phyloP scores from a whole-genome alignment of 805 yeast genomes.

The Cyberlindnera xishuangbannaensis region DNA sequence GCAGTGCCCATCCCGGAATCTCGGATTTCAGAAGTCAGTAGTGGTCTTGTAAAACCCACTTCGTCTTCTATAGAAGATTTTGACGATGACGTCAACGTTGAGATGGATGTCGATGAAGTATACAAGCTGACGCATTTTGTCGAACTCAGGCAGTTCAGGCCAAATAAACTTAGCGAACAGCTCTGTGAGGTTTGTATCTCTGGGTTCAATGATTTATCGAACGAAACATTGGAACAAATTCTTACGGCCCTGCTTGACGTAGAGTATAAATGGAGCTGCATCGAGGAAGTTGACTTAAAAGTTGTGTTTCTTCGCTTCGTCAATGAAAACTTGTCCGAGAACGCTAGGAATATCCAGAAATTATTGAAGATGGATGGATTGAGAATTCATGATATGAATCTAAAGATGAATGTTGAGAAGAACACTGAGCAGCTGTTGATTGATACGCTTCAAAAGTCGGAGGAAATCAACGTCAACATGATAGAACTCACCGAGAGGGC shows the following conservation, averaged over 20 bases:
- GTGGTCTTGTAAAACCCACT: background rate
- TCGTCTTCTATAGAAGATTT: background rate
- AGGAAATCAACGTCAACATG: too few relatives aligned
- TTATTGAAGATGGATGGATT: slow-evolving; percentile 2
- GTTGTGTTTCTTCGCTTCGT: slow-evolving; percentile 32
- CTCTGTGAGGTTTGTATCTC: slow-evolving; percentile 32
- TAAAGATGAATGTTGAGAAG: slow-evolving; percentile 6
- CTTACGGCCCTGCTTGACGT: slow-evolving; percentile 19
- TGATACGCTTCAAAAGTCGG: too few relatives aligned
- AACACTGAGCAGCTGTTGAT: slow-evolving; percentile 11
- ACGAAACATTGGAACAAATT: slow-evolving; percentile 29
- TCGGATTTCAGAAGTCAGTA: background rate
- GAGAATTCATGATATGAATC: slow-evolving; percentile 1
- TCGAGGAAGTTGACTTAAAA: slow-evolving; percentile 29
- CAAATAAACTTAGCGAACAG: slow-evolving; percentile 23
- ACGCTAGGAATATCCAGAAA: background rate
- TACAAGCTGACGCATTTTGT: slow-evolving; percentile 12
- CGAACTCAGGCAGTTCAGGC: slow-evolving; percentile 28
- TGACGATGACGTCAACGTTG: slow-evolving; percentile 1
- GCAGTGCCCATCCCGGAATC: background rate
- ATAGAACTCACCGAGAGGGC: too few relatives aligned
- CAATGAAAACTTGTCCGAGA: background rate
- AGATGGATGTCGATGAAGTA: slow-evolving; percentile 1
- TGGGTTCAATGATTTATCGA: slow-evolving; percentile 30
- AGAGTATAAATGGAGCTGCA: slow-evolving; percentile 31